These are phyloP conservation scores for Skeletonema potamos DNA, from an alignment of 108 stramenopile species.

Conservation along the genomic window DNA sequence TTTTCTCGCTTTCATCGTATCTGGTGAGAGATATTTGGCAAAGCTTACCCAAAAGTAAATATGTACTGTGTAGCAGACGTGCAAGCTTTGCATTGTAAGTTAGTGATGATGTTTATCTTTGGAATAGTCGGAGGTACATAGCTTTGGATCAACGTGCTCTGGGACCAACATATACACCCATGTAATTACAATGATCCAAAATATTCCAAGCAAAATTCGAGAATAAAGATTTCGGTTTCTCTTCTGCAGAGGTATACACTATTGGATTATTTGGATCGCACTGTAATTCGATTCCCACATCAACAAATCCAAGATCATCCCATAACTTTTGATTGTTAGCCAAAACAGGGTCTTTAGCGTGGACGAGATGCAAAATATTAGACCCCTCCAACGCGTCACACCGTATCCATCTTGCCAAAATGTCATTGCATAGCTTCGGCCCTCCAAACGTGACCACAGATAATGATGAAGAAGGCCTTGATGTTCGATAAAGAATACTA, in stretches of 20 bases:
- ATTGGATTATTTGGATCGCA: slow-evolving; percentile 49
- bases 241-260: slow-evolving; percentile 7
- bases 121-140: not conserved
- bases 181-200: slow-evolving; percentile 50
- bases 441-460: slow-evolving; percentile 64
- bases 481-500: slow-evolving; percentile 46
- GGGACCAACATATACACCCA: slow-evolving; percentile 54
- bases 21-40: slow-evolving; percentile 43
- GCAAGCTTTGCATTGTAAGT: not conserved
- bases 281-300: slow-evolving; percentile 50
- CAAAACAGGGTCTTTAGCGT: slow-evolving; percentile 58
- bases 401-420: slow-evolving; percentile 41
- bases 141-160: slow-evolving; percentile 3
- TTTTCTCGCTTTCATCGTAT: slow-evolving; percentile 48
- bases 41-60: slow-evolving; percentile 19
- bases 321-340: slow-evolving; percentile 60
- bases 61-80: not conserved
- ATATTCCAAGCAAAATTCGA: slow-evolving; percentile 47
- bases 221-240: not conserved
- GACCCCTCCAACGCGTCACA: slow-evolving; percentile 30
- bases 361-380: slow-evolving; percentile 54
- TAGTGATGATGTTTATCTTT: not conserved
- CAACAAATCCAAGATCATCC: slow-evolving; percentile 58
- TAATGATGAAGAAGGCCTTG: not conserved
- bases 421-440: slow-evolving; percentile 46